Evolutionary conservation across 208 protist species (phyloP), one percentile per base, ranked within the genome.

Genomic region (Acanthamoeba sp.): DNA sequence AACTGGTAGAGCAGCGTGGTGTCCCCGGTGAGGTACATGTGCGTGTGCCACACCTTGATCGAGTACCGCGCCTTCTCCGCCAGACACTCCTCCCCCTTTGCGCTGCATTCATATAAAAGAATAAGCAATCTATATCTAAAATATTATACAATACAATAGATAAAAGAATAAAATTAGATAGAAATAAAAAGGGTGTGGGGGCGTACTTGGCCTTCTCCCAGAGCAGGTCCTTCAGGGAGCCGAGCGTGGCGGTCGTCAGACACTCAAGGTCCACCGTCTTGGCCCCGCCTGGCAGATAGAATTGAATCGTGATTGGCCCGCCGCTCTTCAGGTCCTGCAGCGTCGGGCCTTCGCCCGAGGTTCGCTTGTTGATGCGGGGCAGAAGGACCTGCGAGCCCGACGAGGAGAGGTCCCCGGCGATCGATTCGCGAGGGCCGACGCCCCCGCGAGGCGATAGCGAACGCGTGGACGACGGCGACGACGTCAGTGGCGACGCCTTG

Each of bases 1-100:
- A 93, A 93, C 40, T 93, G 32, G 32, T 93, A 50, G 22, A 93
- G 45, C 29, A 32, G 24, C 29, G 88, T 93, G 16, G 57, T 93
- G 48, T 93, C 88, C 6, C 88, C 88, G 22, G 55, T 45, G n/a
- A 93, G 45, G 38, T 93, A 93, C 59, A 80, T 36, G 50, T 93
- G 52, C 57, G 88, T 93, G 55, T 78, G 88, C 40, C 42, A 93
- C 34, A 93, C 88, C 42, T 93, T 93, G 20, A 93, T 38, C 45
- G 88, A 71, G 48, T 80, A 93, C 34, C 62, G 88, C 10, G 88
- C 22, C 36, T 71, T 91, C 27, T 62, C 84, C 7, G 27, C 84
- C 18, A 91, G 52, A 4, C 52, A 34, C 29, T 89, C n/a, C 0
- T 40, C 80, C 2, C 27, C 69, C 69, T 69, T 20, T 22, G 14